Percentiles rank a stretch among this genome's conserved stretches.
These are phyloP conservation scores for Pinus tabuliformis DNA, from an alignment of 75 land plant species.

Conservation along the genomic window DNA sequence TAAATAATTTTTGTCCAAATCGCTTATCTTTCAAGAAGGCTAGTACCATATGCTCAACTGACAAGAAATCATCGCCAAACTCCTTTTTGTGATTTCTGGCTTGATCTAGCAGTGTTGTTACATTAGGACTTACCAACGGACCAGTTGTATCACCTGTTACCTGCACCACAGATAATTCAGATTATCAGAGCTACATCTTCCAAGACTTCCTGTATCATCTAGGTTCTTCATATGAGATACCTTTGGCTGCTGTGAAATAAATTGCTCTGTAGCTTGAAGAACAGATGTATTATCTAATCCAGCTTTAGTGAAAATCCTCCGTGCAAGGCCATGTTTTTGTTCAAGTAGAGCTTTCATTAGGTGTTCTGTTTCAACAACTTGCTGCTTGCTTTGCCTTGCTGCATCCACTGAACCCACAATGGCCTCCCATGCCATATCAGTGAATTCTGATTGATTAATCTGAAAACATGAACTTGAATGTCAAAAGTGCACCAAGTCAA, in stretches of 20 bases:
- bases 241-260: conserved; percentile 65
- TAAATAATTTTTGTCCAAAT: conserved; percentile 69
- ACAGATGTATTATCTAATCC: conserved; percentile 69
- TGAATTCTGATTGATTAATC: conserved; percentile 47
- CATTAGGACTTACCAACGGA: conserved; percentile 50
- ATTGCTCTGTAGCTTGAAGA: conserved; percentile 71
- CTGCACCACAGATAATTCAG: conserved; percentile 19
- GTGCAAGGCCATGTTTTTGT: conserved; percentile 83
- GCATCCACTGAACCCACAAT: conserved; percentile 68
- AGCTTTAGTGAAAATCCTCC: conserved; percentile 67
- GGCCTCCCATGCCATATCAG: conserved; percentile 83
- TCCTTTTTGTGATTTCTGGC: conserved; percentile 67
- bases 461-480: conserved; percentile 8
- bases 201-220: background rate
- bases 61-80: conserved; percentile 72
- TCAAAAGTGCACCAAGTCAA: background rate
- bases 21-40: conserved; percentile 59
- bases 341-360: conserved; percentile 79
- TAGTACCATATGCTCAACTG: conserved; percentile 78
- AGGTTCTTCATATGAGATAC: conserved; percentile 15
- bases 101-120: conserved; percentile 49
- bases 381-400: conserved; percentile 61
- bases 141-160: conserved; percentile 58
- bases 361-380: conserved; percentile 79
- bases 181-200: background rate